Conservation (phyloP, 495 filamentous ascomycete species). For the Delitschia confertaspora region DNA sequence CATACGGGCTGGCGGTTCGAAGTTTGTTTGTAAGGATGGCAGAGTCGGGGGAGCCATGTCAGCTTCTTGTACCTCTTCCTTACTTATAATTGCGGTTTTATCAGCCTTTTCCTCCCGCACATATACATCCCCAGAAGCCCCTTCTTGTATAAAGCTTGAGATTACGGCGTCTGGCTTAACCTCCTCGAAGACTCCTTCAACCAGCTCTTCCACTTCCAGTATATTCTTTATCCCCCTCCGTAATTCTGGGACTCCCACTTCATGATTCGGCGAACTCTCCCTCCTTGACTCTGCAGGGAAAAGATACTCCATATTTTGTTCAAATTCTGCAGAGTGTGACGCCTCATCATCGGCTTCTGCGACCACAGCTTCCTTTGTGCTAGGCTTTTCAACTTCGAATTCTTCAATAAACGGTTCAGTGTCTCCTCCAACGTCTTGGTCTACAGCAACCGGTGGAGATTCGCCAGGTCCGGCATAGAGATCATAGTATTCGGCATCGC, state of each 20-base stretch:
- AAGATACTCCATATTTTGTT: too few species aligned
- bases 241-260: not conserved
- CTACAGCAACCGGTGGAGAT: constrained; percentile 1
- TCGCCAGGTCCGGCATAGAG: constrained; percentile 18
- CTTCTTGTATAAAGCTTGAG: too few species aligned
- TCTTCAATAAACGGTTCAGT: constrained; percentile 20
- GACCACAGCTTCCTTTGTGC: not conserved
- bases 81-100: too few species aligned
- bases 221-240: not conserved
- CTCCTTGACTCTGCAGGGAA: not conserved
- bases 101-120: too few species aligned
- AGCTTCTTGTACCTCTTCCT: constrained; percentile 1
- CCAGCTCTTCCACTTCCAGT: too few species aligned
- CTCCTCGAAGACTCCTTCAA: too few species aligned
- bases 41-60: constrained; percentile 29
- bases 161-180: too few species aligned
- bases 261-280: not conserved
- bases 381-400: not conserved
- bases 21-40: constrained; percentile 25
- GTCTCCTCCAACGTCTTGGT: constrained; percentile 8
- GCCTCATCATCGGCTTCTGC: constrained; percentile 2
- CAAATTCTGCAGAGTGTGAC: not conserved
- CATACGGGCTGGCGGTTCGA: not conserved
- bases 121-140: too few species aligned
- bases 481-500: constrained; percentile 20